phyloP scores from a whole-genome alignment of 2,329 filamentous ascomycete genomes.

The Cyphellophora attinorum region DNA sequence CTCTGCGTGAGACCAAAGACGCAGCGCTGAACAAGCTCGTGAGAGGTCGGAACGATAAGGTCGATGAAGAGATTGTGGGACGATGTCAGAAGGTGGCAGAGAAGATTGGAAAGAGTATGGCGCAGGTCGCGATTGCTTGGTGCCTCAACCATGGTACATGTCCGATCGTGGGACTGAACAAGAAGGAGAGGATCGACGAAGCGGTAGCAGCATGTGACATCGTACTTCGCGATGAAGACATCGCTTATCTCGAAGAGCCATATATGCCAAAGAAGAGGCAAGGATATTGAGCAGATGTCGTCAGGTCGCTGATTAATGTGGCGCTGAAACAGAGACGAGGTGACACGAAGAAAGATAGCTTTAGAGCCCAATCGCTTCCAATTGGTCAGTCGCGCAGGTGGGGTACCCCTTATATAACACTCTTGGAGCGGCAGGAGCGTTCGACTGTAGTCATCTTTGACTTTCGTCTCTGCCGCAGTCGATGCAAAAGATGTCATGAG shows the following conservation, averaged over 20 bases:
- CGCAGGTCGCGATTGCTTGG: conserved; percentile 57
- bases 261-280: conserved; percentile 42
- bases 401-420: too few relatives aligned
- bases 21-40: conserved; percentile 32
- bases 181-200: conserved; percentile 51
- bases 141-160: conserved; percentile 43
- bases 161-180: conserved; percentile 55
- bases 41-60: conserved; percentile 31
- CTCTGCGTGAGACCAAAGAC: conserved; percentile 35
- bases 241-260: conserved; percentile 52
- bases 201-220: conserved; percentile 40
- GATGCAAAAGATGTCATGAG: too few relatives aligned
- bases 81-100: conserved; percentile 50
- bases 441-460: too few relatives aligned
- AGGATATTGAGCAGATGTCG: conserved; percentile 15
- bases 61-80: conserved; percentile 43
- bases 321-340: too few relatives aligned
- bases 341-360: too few relatives aligned
- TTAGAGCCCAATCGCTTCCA: too few relatives aligned
- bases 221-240: conserved; percentile 48
- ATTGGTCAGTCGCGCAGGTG: too few relatives aligned
- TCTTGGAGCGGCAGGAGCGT: too few relatives aligned
- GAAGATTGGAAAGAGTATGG: conserved; percentile 51
- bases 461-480: too few relatives aligned
- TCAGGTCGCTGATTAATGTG: too few relatives aligned